Evolutionary conservation across 257 asterid genomes (phyloP).

Genomic region (Solanum phureja): DNA sequence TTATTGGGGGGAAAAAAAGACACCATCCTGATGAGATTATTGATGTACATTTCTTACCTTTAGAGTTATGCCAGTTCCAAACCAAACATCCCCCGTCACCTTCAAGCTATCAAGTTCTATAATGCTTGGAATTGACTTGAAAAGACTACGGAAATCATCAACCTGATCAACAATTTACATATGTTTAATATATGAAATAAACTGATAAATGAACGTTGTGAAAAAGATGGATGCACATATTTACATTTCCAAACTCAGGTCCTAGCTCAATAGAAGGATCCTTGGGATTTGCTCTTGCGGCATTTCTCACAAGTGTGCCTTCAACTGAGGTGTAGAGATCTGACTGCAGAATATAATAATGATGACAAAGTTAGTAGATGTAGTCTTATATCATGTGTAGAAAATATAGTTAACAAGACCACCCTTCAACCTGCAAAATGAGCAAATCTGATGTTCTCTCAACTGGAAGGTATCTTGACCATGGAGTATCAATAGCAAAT

Average conservation of each 20-base stretch:
- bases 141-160: conserved; percentile 49
- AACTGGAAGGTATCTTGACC: conserved; percentile 66
- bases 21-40: background rate
- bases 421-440: conserved; percentile 55
- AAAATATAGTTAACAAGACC: background rate
- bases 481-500: conserved; percentile 53
- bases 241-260: conserved; percentile 59
- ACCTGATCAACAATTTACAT: conserved; percentile 29
- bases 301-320: conserved; percentile 50
- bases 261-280: conserved; percentile 77
- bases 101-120: conserved; percentile 68
- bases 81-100: conserved; percentile 91
- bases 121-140: conserved; percentile 75
- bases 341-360: conserved; percentile 43
- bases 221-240: background rate
- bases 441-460: conserved; percentile 68
- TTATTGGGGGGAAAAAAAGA: background rate
- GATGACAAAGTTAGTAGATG: background rate
- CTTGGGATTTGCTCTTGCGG: conserved; percentile 50
- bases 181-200: conserved; percentile 2
- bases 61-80: conserved; percentile 59
- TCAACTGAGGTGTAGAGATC: conserved; percentile 55
- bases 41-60: conserved; percentile 37
- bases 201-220: background rate
- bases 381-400: background rate